Evolutionary conservation across 2,329 filamentous ascomycete genomes (phyloP), one percentile per base, ranked within the genome.

Genomic region (Phoma sp.): DNA sequence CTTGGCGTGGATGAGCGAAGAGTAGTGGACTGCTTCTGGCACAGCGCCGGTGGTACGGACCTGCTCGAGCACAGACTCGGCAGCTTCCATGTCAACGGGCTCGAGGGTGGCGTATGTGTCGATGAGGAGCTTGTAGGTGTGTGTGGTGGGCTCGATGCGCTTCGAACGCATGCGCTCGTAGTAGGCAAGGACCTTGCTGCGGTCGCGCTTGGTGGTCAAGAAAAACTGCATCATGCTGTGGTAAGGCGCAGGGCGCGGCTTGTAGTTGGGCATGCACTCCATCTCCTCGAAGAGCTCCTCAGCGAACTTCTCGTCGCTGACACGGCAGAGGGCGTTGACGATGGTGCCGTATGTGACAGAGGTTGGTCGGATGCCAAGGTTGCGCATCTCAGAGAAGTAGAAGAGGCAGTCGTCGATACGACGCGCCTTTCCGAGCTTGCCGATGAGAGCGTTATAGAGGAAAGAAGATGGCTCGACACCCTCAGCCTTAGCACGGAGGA

Each of bases 191-290:
- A 97, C 93, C 85, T 98, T 98, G 75, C 83, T 80, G 78, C 95
- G 93, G 76, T 99, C 93, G 47, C 92, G 91, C 85, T 98, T 98
- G 49, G 93, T 98, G 52, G 91, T 96, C 64, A 98, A 82, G 85
- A 98, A 99, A 80, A 96, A 98, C 74, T 99, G 95, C 87, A 99
- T 99, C 87, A 99, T 90, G 77, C 92, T 96, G 82, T 99, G 97
- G 83, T 99, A 99, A 1, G 95, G 95, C 20, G 95, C 95, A 21
- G 95, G 93, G 9, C 95, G 89, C 33, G 95, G 92, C 82, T 97
- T 98, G 85, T 99, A 99, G 81, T 99, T 99, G 52, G 92, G 89
- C 89, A 96, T 96, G 39, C 89, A 87, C 80, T 99, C 95, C 95
- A 99, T 99, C 80, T 99, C 95, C 71, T 98, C 92, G 71, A 99